Evolutionary conservation across 2,329 filamentous ascomycete species (phyloP).

Genomic region (Fusarium succisae): DNA sequence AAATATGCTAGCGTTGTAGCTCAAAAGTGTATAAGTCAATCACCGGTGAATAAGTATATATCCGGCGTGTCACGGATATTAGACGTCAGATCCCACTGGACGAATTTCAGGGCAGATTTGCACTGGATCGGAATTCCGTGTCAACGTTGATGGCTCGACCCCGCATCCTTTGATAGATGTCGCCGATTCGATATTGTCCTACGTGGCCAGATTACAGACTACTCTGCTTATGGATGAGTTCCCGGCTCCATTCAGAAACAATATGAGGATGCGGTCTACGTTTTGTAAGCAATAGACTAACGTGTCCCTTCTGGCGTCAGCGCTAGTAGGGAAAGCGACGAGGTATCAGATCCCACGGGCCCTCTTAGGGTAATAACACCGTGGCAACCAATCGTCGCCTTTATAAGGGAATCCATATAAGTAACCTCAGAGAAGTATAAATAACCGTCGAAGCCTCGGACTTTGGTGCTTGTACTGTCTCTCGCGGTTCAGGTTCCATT

Average conservation of each 20-base stretch:
- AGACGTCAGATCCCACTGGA: too few relatives aligned
- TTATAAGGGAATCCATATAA: too few relatives aligned
- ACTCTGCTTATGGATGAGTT: background rate
- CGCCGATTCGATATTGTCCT: background rate
- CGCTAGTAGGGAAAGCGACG: background rate
- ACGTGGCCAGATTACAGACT: too few relatives aligned
- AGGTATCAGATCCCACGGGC: background rate
- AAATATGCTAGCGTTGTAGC: background rate
- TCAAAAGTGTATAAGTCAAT: background rate
- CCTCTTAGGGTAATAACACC: background rate
- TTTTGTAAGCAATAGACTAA: background rate
- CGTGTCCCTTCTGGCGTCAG: background rate
- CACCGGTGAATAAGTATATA: accelerated
- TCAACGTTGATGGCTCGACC: background rate
- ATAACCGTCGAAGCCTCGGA: background rate
- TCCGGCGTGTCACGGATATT: background rate
- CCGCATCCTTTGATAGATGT: accelerated
- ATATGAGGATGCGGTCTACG: accelerated
- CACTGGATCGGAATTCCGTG: background rate
- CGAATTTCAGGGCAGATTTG: accelerated
- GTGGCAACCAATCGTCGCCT: background rate
- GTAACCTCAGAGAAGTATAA: background rate
- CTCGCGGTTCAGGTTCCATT: accelerated
- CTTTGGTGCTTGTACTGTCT: accelerated
- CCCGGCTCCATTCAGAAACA: background rate